These are phyloP conservation scores for Hevea brasiliensis DNA, from an alignment of 345 rosid genomes.

Conservation along the genomic window DNA sequence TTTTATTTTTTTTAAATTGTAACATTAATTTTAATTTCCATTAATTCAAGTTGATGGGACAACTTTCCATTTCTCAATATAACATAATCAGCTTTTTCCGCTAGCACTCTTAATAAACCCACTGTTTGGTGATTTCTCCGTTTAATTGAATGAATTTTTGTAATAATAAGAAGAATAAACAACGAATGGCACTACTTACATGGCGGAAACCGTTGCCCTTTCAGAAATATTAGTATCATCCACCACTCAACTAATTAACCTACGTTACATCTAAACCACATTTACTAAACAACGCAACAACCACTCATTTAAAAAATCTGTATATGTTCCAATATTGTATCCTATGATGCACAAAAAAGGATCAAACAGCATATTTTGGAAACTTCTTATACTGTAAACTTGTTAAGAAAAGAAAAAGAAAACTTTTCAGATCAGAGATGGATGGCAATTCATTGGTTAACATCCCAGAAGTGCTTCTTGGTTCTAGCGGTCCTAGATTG, in stretches of 20 bases:
- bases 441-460: background rate
- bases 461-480: slow-evolving; percentile 23
- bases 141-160: no score
- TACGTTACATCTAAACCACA: slow-evolving; percentile 14
- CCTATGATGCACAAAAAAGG: background rate
- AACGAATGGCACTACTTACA: slow-evolving; percentile 10
- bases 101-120: no score
- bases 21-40: no score
- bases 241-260: slow-evolving; percentile 8
- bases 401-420: background rate
- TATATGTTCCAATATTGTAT: background rate
- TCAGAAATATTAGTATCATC: no score
- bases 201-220: background rate
- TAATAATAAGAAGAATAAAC: background rate
- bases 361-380: background rate
- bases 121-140: no score
- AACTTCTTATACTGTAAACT: background rate
- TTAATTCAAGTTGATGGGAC: no score
- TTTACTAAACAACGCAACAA: background rate
- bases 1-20: no score
- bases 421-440: slow-evolving; percentile 11
- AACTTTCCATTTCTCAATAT: no score
- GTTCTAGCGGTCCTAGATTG: slow-evolving; percentile 15
- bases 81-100: no score
- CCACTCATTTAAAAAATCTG: background rate